Evolutionary conservation across 805 yeast species (phyloP), one percentile per base, ranked within the genome.

Genomic region (Suhomyces sp.): DNA sequence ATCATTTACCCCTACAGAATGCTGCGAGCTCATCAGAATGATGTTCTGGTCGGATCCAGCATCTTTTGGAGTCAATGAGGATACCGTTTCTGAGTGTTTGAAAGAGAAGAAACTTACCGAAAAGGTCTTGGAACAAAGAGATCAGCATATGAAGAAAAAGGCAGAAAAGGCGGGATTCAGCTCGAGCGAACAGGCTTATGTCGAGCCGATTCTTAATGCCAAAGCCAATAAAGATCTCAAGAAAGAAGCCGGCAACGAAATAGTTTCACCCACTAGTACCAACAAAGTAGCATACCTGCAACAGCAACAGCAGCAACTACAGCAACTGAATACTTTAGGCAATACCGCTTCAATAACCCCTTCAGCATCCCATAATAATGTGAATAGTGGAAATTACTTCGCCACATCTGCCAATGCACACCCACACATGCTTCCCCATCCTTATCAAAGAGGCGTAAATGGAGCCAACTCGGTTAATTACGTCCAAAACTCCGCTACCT

Each of bases 41-140:
- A 61, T 86, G 58, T 85, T 87, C 58, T 74, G 81, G 68, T 62
- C 69, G 15, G 77, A 82, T 59, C 90, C 91, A 0, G 74, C 61
- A 3, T 63, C 71, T 12, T 86, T 87, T 65, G 87, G 87, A 5
- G 78, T 86, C 33, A 71, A 74, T 52, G 82, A 77, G 42, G 78
- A 70, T 4, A 72, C 79, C 17, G 54, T 79, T 10, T 59, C 58
- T 10, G 82, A 79, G 59, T 68, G 72, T 50, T 47, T 59, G 44
- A 72, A 70, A 57, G 76, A 72, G 54, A 68, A 65, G 57, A 68
- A 66, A 52, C 64, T 72, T 33, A 71, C 75, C 6, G 73, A 68
- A 41, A 68, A 68, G 55, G 66, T 70, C 0, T 50, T 60, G 29
- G 62, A 60, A 45, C 64, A 56, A 47, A 52, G 58, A 17, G 60